Evolutionary conservation across 306 rosid genomes (phyloP), one percentile per base, ranked within the genome.

Genomic region (Coriaria nepalensis): DNA sequence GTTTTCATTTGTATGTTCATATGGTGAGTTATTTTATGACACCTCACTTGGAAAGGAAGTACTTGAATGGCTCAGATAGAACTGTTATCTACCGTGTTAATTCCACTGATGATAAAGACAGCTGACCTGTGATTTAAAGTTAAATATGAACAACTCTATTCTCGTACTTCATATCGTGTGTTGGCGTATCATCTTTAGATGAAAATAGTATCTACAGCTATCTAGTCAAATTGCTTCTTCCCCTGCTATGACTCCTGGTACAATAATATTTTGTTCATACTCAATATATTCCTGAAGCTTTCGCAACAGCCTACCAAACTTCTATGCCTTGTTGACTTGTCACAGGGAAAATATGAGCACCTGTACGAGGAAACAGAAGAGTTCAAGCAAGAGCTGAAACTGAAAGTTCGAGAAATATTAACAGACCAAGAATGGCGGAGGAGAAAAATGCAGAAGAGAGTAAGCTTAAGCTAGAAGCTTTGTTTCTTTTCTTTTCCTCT

Each of bases 371-470:
- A 47, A 45, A 82, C 96, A 14, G 94, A 82, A 59, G 94, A 82
- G 60, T 92, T 82, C 71, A 66, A 71, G 83, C 79, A 77, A 72
- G 94, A 92, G 74, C 78, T 92, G 43, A 92, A 78, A 62, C 56
- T 79, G 62, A 90, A 85, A 64, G 98, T 92, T 66, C 76, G 93
- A 65, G 95, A 85, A 76, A 69, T 92, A 56, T 75, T 92, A 68
- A 85, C 98, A 35, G 93, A 92, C 39, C 95, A 92, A 70, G 96
- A 92, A 75, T 92, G 98, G 98, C 77, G 96, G 68, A 82, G 95
- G 76, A 74, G 94, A 65, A 90, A 90, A 78, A 90, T 81, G 94
- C 93, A 79, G 74, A 85, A 85, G 98, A 77, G 98, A 85, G 96
- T 85, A 79, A 57, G 84, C 45, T 39, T 85, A 79, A 57, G 84